These are phyloP conservation scores for Chlamydomonas sp. DNA, from an alignment of 139 green algal species.

Conservation along the genomic window DNA sequence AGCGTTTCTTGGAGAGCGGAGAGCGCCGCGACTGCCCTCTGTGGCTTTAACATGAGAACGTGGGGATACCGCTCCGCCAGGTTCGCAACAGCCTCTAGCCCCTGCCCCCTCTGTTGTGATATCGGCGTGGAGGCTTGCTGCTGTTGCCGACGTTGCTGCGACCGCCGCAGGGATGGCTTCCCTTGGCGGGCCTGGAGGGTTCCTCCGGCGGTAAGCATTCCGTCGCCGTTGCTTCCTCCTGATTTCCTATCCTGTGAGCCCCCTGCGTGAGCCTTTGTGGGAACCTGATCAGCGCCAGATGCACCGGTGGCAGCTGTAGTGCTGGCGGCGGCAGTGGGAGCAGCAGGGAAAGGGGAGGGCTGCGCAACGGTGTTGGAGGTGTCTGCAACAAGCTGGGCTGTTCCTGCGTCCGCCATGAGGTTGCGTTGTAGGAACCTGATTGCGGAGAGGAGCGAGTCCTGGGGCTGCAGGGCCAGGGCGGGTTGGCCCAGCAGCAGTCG, in stretches of 20 bases:
- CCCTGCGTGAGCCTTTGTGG: no score
- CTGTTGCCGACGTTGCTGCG: not conserved
- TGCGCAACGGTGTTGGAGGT: not conserved
- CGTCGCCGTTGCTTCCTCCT: no score
- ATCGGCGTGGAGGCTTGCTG: not conserved
- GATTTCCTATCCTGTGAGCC: no score
- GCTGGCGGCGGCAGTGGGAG: no score
- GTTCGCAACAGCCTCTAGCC: no score
- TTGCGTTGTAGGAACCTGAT: not conserved
- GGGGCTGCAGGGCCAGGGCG: not conserved
- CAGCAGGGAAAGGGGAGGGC: not conserved
- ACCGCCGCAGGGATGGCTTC: no score
- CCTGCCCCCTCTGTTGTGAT: not conserved
- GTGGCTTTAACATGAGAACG: conserved; percentile 1
- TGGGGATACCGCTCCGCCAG: not conserved
- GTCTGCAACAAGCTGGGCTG: not conserved
- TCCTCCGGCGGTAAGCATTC: no score
- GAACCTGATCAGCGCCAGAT: no score
- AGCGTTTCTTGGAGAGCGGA: not conserved
- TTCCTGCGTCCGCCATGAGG: not conserved
- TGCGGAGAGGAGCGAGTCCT: not conserved
- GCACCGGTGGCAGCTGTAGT: no score
- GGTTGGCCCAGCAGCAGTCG: conserved; percentile 4
- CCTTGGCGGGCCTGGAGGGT: no score
- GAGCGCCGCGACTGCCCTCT: not conserved